Conservation (phyloP, 139 green algal species). For the Tetradesmus lagerheimii region DNA sequence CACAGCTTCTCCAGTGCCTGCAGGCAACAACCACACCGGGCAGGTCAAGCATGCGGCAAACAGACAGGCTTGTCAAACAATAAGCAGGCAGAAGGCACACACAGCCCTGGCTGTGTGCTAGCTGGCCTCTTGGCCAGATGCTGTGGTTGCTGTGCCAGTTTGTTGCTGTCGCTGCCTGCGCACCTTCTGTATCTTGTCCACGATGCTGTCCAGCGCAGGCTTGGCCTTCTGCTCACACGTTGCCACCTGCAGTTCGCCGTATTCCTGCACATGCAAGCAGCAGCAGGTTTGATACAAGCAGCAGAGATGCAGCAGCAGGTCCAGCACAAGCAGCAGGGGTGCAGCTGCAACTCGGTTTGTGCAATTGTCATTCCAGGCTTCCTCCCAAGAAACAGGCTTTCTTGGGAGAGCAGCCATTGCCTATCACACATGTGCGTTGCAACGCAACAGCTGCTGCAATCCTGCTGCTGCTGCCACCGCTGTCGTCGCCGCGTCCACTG, state of each 20-base stretch:
- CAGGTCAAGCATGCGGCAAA: background rate
- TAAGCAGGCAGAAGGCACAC: background rate
- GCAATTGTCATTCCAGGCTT: no score
- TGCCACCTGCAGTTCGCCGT: slow-evolving; percentile 66
- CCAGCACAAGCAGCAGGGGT: background rate
- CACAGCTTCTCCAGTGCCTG: slow-evolving; percentile 78
- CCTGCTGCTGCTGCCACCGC: no score
- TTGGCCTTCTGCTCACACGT: slow-evolving; percentile 78
- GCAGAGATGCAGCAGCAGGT: background rate
- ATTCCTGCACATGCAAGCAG: slow-evolving; percentile 47
- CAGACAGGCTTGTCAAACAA: background rate
- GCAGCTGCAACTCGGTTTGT: no score
- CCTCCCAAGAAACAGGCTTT: no score
- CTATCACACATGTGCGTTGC: no score
- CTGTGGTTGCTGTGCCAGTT: background rate
- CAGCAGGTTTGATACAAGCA: background rate
- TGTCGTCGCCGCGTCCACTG: no score
- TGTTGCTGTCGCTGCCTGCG: background rate
- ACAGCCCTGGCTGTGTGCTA: background rate
- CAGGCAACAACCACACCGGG: background rate
- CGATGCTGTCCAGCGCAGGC: slow-evolving; percentile 70
- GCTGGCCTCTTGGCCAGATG: background rate
- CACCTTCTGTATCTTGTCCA: slow-evolving; percentile 80
- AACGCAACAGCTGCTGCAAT: no score
- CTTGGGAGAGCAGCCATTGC: no score